A percentile compares a stretch with the other conserved stretches of the same genome.
Conservation (phyloP, 2,329 filamentous ascomycete genomes). For the Neurospora sp. region DNA sequence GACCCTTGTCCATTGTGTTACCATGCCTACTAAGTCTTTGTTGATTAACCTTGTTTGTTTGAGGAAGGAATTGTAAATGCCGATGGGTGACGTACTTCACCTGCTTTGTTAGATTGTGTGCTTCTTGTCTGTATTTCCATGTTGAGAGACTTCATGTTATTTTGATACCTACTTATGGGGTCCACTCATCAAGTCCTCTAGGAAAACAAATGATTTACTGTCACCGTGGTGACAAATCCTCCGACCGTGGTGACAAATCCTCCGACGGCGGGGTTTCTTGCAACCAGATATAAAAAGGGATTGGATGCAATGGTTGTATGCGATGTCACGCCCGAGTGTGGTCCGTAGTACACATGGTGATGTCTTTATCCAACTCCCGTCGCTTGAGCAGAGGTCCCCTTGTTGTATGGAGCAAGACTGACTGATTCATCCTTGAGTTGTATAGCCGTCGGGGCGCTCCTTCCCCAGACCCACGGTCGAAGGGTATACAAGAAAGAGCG, state of each 20-base stretch:
- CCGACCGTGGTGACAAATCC: neutral
- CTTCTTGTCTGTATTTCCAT: neutral
- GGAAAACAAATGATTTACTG: neutral
- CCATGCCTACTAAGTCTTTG: neutral
- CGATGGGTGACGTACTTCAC: neutral
- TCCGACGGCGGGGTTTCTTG: neutral
- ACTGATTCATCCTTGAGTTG: neutral
- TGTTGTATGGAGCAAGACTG: neutral
- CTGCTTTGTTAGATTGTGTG: neutral
- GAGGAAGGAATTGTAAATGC: neutral
- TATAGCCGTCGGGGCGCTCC: too few relatives aligned
- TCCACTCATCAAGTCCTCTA: neutral
- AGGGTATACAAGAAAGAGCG: too few relatives aligned
- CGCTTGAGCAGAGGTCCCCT: neutral
- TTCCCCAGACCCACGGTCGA: too few relatives aligned
- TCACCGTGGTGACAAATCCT: neutral
- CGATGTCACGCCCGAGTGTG: neutral
- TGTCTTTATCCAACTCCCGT: neutral
- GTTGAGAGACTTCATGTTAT: neutral
- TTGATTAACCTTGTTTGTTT: neutral
- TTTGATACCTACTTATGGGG: neutral
- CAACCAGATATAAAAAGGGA: neutral
- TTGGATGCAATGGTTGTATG: neutral
- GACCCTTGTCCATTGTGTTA: neutral
- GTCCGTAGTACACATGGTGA: neutral